Evolutionary conservation across 2,329 filamentous ascomycete genomes (phyloP), one percentile per base, ranked within the genome.

Genomic region (Penicillium thymicola): DNA sequence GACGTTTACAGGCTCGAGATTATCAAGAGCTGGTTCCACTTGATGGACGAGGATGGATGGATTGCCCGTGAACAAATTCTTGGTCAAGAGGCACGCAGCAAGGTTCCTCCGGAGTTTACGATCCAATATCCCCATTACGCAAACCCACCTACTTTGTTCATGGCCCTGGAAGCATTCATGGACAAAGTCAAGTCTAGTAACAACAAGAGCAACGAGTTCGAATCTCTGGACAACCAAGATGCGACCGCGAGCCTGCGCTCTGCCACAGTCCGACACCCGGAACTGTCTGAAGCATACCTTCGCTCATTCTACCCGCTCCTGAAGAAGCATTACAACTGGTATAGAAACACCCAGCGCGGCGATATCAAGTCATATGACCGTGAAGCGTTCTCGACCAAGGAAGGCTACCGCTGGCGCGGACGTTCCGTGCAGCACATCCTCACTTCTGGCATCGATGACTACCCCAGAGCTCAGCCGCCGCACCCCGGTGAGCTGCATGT

Each of bases 31-130:
- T 99, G 94, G 94, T 95, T 95, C 78, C 91, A 88, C 62, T 84
- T 96, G 18, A 96, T 97, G 84, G 94, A 99, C 64, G 89, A 94
- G 16, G 92, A 97, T 72, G 94, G 94, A 52, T 99, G 94, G 94
- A 97, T 99, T 70, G 90, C 88, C 3, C 88, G 94, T 50, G 94
- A 99, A 78, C 92, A 97, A 76, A 97, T 99, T 58, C 83, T 99
- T 2, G 94, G 94, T 2, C 76, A 83, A 2, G 94, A 99, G 77
- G 94, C 94, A 45, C 87, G 93, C 60, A 96, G 89, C 81, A 97
- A 97, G 76, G 94, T 99, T 2, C 94, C 94, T 0, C 74, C 81
- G 5, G 92, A 97, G 74, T 99, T 99, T 72, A 92, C 96, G 67
- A 84, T 92, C 14, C 94, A 97, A 70, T 97, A 97, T 70, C 93